Evolutionary conservation across 2,329 filamentous ascomycete species (phyloP), one percentile per base, ranked within the genome.

Genomic region (Ilyonectria robusta): DNA sequence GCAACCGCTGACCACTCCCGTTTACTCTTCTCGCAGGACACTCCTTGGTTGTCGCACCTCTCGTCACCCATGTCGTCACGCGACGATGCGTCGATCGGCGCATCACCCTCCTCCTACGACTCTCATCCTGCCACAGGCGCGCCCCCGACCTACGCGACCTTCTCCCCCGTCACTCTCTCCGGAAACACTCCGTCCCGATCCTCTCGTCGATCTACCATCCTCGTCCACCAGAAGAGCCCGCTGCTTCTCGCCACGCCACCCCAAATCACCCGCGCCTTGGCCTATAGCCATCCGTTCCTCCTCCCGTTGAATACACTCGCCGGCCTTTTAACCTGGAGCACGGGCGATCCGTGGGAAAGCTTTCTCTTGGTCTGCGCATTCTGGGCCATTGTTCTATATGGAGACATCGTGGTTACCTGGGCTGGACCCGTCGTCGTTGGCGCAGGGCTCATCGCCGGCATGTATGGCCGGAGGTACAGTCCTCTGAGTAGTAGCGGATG

Each of bases 211-310:
- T 97, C 94, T 19, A 97, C 94, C 64, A 95, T 99, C 74, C 90
- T 98, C 73, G 95, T 99, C 21, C 95, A 98, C 81, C 95, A 97
- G 80, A 99, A 98, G 83, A 97, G 94, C 17, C 96, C 96, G 11
- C 83, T 99, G 51, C 87, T 99, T 19, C 91, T 97, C 66, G 94
- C 95, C 17, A 99, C 96, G 10, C 96, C 96, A 48, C 96, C 96
- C 2, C 94, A 97, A 78, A 92, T 99, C 79, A 99, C 96, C 2
- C 90, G 96, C 74, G 95, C 95, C 15, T 87, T 99, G 67, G 95
- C 95, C 70, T 98, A 98, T 80, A 97, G 95, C 70, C 95, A 99
- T 78, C 95, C 96, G 0, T 98, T 98, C 78, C 86, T 99, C 8
- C 85, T 97, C 8, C 94, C 95, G 6, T 84, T 98, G 64, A 98